Evolutionary conservation across 2,329 filamentous ascomycete genomes (phyloP).

Genomic region (Colletotrichum tabaci): DNA sequence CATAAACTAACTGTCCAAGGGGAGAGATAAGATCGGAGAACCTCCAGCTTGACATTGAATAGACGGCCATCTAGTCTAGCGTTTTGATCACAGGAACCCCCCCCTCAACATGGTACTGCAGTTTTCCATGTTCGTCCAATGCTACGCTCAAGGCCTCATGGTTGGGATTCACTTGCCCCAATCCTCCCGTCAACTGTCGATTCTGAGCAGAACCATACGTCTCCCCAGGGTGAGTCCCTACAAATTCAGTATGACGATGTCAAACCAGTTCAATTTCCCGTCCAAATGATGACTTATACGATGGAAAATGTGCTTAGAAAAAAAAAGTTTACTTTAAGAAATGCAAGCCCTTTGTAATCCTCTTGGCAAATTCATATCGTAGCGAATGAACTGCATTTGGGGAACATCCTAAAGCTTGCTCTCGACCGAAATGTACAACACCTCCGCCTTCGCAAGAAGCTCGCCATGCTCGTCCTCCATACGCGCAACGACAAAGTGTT

Average conservation of each 20-base stretch:
- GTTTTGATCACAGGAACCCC: conserved; percentile 66
- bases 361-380: too few relatives aligned
- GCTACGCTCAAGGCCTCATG: conserved; percentile 66
- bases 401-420: conserved; percentile 25
- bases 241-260: too few relatives aligned
- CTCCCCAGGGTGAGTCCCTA: conserved; percentile 57
- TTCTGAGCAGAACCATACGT: conserved; percentile 61
- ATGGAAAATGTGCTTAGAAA: too few relatives aligned
- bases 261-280: too few relatives aligned
- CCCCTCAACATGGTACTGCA: conserved; percentile 63
- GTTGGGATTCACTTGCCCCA: conserved; percentile 68
- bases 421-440: conserved; percentile 35
- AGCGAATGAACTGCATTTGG: too few relatives aligned
- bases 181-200: conserved; percentile 56
- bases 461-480: conserved; percentile 50
- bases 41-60: conserved; percentile 65
- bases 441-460: conserved; percentile 50
- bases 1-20: conserved; percentile 66
- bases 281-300: too few relatives aligned
- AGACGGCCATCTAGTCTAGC: conserved; percentile 66
- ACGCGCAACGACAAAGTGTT: conserved; percentile 52
- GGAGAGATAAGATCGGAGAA: conserved; percentile 69
- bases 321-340: too few relatives aligned
- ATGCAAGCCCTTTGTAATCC: too few relatives aligned
- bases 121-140: conserved; percentile 65